Base-by-base conservation (phyloP, 257 asterid genomes). In the Striga asiatica region DNA sequence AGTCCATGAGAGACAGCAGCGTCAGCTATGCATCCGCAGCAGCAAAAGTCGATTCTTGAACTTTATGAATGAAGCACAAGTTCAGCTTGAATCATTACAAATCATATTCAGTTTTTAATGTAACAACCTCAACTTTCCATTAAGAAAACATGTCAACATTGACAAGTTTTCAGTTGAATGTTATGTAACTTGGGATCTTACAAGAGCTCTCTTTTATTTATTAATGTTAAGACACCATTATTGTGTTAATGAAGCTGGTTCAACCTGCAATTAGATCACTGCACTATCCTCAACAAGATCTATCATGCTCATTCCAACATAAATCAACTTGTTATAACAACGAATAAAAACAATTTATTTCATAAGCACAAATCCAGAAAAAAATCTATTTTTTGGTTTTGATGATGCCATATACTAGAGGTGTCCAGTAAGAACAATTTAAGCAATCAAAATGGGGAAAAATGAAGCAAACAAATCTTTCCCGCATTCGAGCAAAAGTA, bases 11-110 rank as follows among this genome's bases (percentile, higher is more conserved):
- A 67, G 97, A 91, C 83, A 91, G 98, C 85, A 91, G 97, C 38
- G 98, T 87, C 14, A 91, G 98, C 57, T 84, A 91, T 57, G 98
- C 95, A 62, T 87, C 97, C 46, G 98, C 97, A 23, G 93, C 83
- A 21, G 98, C 97, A 13, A 80, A 71, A 63, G 73, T 77, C 17
- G 95, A 82, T 59, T 47, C 70, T 54, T 83, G 79, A 86, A 49
- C 3, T 29, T 29, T 7, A 5, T 29, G 35, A 1, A 10, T 29
- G 35, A 7, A 29, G 17, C 65, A 39, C 24, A 16, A 29, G 48
- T 31, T 54, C 38, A 35, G 7, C 10, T 12, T 29, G 43, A 56
- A 28, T 14, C 27, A 35, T 31, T 51, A 7, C 25, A 23, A 39
- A 42, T 56, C 38, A 0, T 19, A 1, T 34, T 17, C 45, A n/a